Percentiles rank a stretch among this genome's conserved stretches.
Evolutionary conservation across 257 asterid genomes (phyloP).

Genomic region (Cruciata laevipes): DNA sequence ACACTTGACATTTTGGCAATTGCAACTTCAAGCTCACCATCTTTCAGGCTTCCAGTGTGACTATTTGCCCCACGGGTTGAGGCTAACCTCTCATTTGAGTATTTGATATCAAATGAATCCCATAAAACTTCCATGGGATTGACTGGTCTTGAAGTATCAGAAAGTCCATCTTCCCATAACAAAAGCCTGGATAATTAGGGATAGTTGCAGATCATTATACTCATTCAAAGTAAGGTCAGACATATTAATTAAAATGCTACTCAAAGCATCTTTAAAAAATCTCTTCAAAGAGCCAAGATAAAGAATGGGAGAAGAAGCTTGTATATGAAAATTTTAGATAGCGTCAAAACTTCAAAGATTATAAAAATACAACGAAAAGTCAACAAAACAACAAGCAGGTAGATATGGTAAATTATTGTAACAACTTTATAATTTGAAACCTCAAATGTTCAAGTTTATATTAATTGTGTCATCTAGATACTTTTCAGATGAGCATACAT

Average conservation of each 20-base stretch:
- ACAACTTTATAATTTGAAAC: not conserved
- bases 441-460: not conserved
- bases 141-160: constrained; percentile 32
- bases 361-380: too few relatives aligned
- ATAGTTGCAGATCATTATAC: constrained; percentile 1
- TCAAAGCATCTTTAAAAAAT: not conserved
- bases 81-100: too few relatives aligned
- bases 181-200: constrained; percentile 45
- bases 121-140: constrained; percentile 25
- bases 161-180: constrained; percentile 85
- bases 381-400: not conserved
- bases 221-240: not conserved
- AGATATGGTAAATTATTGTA: not conserved
- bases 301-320: not conserved
- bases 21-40: constrained; percentile 43
- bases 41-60: constrained; percentile 28
- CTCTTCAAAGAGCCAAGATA: not conserved
- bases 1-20: constrained; percentile 64
- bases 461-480: not conserved
- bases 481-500: not conserved
- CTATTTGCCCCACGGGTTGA: constrained; percentile 24
- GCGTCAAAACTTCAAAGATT: too few relatives aligned
- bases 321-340: not conserved
- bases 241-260: not conserved
- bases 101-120: constrained; percentile 27